Percentiles rank a stretch among this genome's conserved stretches.
Conservation (phyloP, 306 rosid species). For the Vicia sativa region DNA sequence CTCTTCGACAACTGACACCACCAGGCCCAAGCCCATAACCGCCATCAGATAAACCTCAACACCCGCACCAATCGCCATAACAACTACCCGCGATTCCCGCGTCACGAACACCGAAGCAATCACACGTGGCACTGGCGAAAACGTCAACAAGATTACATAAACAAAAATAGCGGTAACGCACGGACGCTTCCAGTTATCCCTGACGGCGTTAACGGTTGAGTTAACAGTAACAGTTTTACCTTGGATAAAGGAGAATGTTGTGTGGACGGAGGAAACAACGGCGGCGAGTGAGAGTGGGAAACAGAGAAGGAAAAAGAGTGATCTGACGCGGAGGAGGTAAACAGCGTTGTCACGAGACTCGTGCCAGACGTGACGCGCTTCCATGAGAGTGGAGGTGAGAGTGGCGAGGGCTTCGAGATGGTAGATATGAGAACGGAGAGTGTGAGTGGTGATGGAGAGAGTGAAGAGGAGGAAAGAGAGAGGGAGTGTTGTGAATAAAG, state of each 20-base stretch:
- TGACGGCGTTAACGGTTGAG: constrained; percentile 40
- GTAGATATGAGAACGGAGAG: constrained; percentile 50
- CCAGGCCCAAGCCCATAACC: constrained; percentile 55
- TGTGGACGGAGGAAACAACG: constrained; percentile 53
- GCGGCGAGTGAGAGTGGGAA: constrained; percentile 56
- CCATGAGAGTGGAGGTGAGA: constrained; percentile 60
- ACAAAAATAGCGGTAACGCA: constrained; percentile 53
- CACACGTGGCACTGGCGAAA: constrained; percentile 44
- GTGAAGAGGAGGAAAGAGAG: constrained; percentile 60
- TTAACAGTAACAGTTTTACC: constrained; percentile 34
- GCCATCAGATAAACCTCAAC: constrained; percentile 65
- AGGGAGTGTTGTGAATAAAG: constrained; percentile 55
- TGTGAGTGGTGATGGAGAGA: constrained; percentile 52
- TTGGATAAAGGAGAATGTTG: constrained; percentile 49
- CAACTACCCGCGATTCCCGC: constrained; percentile 9
- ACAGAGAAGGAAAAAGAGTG: constrained; percentile 48
- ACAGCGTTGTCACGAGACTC: constrained; percentile 71
- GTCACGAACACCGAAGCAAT: constrained; percentile 21
- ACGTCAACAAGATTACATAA: constrained; percentile 50
- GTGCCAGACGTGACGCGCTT: constrained; percentile 69
- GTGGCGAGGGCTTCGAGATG: constrained; percentile 70
- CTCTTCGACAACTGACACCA: constrained; percentile 67
- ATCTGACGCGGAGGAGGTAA: constrained; percentile 54
- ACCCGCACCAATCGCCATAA: constrained; percentile 36
- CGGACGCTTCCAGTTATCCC: constrained; percentile 51